These are phyloP conservation scores for Phaffia tasmanica DNA, from an alignment of 768 basidiomycete genomes.

Conservation along the genomic window DNA sequence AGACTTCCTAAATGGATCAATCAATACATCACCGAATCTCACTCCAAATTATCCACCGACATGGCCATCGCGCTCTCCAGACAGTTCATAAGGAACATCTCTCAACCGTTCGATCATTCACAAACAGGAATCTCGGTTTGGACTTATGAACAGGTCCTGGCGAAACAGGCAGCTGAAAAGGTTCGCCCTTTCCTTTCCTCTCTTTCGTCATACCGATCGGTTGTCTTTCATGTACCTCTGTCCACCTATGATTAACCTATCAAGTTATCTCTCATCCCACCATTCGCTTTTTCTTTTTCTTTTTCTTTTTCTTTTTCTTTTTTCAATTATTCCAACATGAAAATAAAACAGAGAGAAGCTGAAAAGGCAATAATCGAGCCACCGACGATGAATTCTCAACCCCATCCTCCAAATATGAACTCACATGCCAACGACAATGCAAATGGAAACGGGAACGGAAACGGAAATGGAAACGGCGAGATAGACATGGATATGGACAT, in stretches of 20 bases:
- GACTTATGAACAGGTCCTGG: constrained; percentile 80
- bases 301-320: no score
- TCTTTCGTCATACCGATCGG: no score
- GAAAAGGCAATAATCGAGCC: constrained; percentile 6
- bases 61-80: constrained; percentile 92
- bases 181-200: constrained; percentile 35
- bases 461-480: no score
- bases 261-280: neutral
- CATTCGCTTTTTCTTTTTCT: no score
- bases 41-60: constrained; percentile 93
- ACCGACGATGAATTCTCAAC: neutral
- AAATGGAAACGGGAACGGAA: no score
- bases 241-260: neutral
- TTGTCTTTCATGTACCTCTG: neutral
- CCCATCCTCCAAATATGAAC: no score
- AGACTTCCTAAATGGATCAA: constrained; percentile 99
- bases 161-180: constrained; percentile 50
- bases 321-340: no score
- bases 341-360: constrained; percentile 1
- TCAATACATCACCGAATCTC: constrained; percentile 96
- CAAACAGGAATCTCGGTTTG: constrained; percentile 89
- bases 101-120: constrained; percentile 92
- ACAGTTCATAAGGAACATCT: constrained; percentile 95
- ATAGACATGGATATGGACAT: no score
- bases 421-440: no score